These are phyloP conservation scores for Diatrype stigma DNA, from an alignment of 2,329 filamentous ascomycete genomes.

Conservation along the genomic window DNA sequence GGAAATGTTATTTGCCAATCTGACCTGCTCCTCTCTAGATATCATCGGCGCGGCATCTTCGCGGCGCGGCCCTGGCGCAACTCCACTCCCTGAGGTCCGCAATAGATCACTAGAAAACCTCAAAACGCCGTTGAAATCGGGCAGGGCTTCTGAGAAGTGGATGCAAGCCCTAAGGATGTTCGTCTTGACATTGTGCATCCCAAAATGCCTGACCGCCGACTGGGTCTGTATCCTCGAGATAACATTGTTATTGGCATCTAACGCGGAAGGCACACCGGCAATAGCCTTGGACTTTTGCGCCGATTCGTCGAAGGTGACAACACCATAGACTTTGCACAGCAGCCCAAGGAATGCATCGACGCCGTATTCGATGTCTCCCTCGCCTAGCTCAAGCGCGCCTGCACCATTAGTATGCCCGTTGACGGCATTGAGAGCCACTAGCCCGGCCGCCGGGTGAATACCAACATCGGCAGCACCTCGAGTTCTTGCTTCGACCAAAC, in stretches of 20 bases:
- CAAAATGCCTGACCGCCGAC: conserved; percentile 61
- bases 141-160: conserved; percentile 87
- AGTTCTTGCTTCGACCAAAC: conserved; percentile 85
- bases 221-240: conserved; percentile 57
- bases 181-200: conserved; percentile 75
- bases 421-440: conserved; percentile 64
- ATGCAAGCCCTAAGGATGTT: conserved; percentile 87
- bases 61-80: conserved; percentile 66
- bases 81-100: conserved; percentile 73
- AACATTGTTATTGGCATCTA: conserved; percentile 49
- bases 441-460: conserved; percentile 85
- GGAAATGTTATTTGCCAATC: conserved; percentile 78
- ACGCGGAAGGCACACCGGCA: conserved; percentile 13
- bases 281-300: conserved; percentile 21
- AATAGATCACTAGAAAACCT: conserved; percentile 81
- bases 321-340: conserved; percentile 60
- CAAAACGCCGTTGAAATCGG: conserved; percentile 87
- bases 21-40: conserved; percentile 76
- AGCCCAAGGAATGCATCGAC: conserved; percentile 60
- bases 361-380: conserved; percentile 62
- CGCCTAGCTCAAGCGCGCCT: conserved; percentile 56
- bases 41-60: conserved; percentile 69
- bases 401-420: conserved; percentile 46
- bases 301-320: conserved; percentile 48
- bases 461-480: conserved; percentile 93